phyloP scores from a whole-genome alignment of 768 basidiomycete genomes.

The Amylocystis lapponica region DNA sequence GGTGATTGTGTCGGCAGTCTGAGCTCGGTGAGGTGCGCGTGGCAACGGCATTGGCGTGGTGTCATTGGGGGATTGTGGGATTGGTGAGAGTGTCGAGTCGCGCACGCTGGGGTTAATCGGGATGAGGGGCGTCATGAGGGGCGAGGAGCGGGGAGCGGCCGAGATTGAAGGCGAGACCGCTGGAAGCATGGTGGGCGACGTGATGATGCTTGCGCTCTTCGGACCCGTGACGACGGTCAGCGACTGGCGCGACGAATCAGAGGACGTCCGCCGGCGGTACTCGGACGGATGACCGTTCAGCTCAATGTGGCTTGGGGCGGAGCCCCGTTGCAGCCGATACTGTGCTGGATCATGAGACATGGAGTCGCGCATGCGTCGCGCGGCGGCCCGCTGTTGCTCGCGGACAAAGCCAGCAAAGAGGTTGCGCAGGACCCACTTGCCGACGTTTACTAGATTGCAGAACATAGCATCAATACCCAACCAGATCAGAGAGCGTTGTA shows the following conservation, averaged over 20 bases:
- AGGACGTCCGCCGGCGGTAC: slow-evolving; percentile 23
- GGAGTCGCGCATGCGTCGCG: slow-evolving; percentile 18
- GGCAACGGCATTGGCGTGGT: slow-evolving; percentile 15
- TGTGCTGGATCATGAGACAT: slow-evolving; percentile 11
- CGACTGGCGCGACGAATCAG: slow-evolving; percentile 17
- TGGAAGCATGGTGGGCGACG: slow-evolving; percentile 60
- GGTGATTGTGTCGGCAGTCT: neutral
- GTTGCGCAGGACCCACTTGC: slow-evolving; percentile 87
- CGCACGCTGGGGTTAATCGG: slow-evolving; percentile 23
- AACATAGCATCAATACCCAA: neutral
- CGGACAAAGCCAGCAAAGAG: slow-evolving; percentile 74
- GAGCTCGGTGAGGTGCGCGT: slow-evolving; percentile 1
- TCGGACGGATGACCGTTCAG: slow-evolving; percentile 17
- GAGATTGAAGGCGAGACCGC: slow-evolving; percentile 50
- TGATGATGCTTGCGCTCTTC: slow-evolving; percentile 45
- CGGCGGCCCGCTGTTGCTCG: slow-evolving; percentile 48
- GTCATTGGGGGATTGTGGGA: slow-evolving; percentile 21
- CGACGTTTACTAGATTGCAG: slow-evolving; percentile 69
- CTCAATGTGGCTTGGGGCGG: slow-evolving; percentile 21
- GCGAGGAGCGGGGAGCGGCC: slow-evolving; percentile 40
- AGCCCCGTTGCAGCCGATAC: slow-evolving; percentile 19
- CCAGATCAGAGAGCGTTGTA: slow-evolving; percentile 3
- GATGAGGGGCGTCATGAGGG: slow-evolving; percentile 57
- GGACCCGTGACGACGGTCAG: slow-evolving; percentile 6
- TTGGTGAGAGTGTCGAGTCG: slow-evolving; percentile 20